Evolutionary conservation across 2,329 filamentous ascomycete species (phyloP).

Genomic region (Venturia carpophila): DNA sequence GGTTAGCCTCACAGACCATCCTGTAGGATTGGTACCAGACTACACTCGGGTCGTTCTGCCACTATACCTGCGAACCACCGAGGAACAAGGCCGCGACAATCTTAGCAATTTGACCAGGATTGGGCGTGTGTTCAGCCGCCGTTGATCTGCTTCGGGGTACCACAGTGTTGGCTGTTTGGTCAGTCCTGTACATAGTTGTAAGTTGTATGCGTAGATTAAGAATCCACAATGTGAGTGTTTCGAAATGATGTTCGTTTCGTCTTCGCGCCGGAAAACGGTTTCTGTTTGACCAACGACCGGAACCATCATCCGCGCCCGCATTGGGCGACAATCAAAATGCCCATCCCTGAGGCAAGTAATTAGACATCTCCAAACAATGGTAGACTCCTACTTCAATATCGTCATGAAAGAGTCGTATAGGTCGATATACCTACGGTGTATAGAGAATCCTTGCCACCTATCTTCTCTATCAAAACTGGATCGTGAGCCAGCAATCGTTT

Average conservation of each 20-base stretch:
- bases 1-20: too few species aligned
- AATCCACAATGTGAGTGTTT: background rate
- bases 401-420: background rate
- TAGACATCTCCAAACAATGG: too few species aligned
- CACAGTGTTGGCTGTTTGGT: too few species aligned
- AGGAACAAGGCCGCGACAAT: background rate
- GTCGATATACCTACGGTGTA: background rate
- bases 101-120: background rate
- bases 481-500: background rate
- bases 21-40: too few species aligned
- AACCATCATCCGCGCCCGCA: background rate
- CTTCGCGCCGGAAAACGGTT: background rate
- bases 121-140: background rate
- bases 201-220: too few species aligned
- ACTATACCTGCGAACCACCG: background rate
- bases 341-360: background rate
- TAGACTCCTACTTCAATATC: background rate
- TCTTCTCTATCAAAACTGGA: background rate
- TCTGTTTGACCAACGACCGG: background rate
- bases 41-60: background rate
- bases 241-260: background rate
- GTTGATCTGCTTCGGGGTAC: background rate
- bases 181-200: too few species aligned
- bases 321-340: background rate
- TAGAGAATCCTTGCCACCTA: background rate